A percentile compares a stretch with the other conserved stretches of the same genome.
Conservation (phyloP, 306 rosid genomes). For the Citrullus colocynthis region DNA sequence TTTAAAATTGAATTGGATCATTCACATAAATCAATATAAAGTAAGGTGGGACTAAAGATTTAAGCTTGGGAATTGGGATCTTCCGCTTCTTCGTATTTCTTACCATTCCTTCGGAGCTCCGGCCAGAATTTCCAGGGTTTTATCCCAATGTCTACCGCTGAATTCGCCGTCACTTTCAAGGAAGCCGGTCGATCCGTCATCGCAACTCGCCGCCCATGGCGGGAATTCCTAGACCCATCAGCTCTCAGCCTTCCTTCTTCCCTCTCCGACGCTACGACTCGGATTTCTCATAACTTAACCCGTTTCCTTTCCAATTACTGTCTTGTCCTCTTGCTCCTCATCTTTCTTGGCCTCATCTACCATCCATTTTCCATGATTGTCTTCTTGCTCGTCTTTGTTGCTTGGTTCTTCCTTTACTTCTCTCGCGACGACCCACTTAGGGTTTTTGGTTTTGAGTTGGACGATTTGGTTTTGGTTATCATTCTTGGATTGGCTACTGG, state of each 20-base stretch:
- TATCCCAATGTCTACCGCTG: slow-evolving; percentile 5
- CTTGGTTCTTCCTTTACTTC: slow-evolving; percentile 49
- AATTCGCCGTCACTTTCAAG: slow-evolving; percentile 11
- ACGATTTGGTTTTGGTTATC: slow-evolving; percentile 13
- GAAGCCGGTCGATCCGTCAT: slow-evolving; percentile 20
- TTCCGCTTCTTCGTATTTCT: not conserved
- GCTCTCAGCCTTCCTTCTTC: slow-evolving; percentile 33
- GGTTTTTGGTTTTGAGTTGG: slow-evolving; percentile 21
- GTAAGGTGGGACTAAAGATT: not conserved
- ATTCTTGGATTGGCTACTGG: slow-evolving; percentile 19
- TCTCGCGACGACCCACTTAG: slow-evolving; percentile 28
- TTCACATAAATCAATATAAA: not conserved
- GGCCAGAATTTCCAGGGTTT: not conserved
- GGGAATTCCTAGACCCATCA: slow-evolving; percentile 23
- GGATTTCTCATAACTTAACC: slow-evolving; percentile 28
- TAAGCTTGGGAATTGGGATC: not conserved
- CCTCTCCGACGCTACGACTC: slow-evolving; percentile 28
- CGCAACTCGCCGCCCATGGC: slow-evolving; percentile 45
- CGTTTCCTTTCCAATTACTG: slow-evolving; percentile 43
- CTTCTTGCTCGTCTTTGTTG: slow-evolving; percentile 20
- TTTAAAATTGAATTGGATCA: not conserved
- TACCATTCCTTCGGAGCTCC: not conserved
- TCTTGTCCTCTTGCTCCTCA: slow-evolving; percentile 18
- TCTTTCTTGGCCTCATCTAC: slow-evolving; percentile 31
- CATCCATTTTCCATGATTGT: slow-evolving; percentile 30